Evolutionary conservation across 192 early-diverging fungal species (phyloP).

Genomic region (Pecoramyces ruminantium): DNA sequence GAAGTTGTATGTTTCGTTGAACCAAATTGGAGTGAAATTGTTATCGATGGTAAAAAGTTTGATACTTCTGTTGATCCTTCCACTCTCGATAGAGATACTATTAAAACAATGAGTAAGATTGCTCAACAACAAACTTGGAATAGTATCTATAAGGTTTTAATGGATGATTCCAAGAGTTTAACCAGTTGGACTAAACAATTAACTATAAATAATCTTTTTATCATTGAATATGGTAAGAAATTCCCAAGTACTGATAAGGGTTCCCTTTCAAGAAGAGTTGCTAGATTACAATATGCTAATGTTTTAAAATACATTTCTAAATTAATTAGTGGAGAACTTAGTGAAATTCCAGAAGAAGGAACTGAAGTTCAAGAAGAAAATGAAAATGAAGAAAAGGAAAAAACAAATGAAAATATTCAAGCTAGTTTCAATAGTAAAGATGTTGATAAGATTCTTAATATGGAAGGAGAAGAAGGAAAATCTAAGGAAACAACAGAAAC

Average conservation of each 20-base stretch:
- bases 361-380: too few species aligned
- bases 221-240: not conserved
- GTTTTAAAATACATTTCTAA: not conserved
- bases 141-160: not conserved
- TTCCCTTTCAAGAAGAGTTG: not conserved
- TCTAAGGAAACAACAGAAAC: too few species aligned
- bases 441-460: not conserved
- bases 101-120: not conserved
- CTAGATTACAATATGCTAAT: not conserved
- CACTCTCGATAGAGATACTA: not conserved
- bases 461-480: not conserved
- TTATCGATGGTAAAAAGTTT: not conserved
- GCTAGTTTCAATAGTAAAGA: too few species aligned
- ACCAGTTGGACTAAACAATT: not conserved
- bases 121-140: not conserved
- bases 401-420: too few species aligned
- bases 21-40: not conserved
- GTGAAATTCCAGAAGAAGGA: not conserved
- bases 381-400: not conserved
- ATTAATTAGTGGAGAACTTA: not conserved
- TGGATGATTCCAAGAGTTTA: not conserved
- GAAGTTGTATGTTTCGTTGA: not conserved
- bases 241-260: not conserved
- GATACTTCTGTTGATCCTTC: not conserved
- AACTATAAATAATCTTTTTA: not conserved